Evolutionary conservation across 2,329 filamentous ascomycete genomes (phyloP).

Genomic region (Colletotrichum somersetense): DNA sequence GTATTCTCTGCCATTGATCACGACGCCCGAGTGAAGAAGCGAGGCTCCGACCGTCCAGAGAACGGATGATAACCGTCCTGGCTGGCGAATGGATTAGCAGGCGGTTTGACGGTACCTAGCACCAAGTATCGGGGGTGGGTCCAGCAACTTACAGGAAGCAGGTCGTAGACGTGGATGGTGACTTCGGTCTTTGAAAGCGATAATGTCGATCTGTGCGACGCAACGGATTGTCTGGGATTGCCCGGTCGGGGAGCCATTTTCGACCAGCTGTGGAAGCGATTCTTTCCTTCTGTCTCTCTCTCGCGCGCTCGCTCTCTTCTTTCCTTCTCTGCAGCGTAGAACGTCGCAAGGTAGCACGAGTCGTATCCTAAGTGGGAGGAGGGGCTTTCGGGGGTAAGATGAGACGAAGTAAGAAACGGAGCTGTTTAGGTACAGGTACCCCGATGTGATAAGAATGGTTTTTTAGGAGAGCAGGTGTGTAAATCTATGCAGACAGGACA

Average conservation of each 20-base stretch:
- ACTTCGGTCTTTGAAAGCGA: slow-evolving; percentile 80
- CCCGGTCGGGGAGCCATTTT: slow-evolving; percentile 38
- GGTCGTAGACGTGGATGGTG: slow-evolving; percentile 82
- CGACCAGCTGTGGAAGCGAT: background rate
- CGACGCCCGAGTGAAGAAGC: slow-evolving; percentile 85
- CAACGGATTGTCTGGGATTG: slow-evolving; percentile 44
- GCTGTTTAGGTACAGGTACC: background rate
- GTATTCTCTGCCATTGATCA: slow-evolving; percentile 84
- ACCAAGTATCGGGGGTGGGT: slow-evolving; percentile 23
- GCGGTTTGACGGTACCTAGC: slow-evolving; percentile 6
- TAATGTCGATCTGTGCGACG: slow-evolving; percentile 72
- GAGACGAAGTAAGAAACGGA: slow-evolving; percentile 8
- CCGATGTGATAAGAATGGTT: slow-evolving; percentile 3
- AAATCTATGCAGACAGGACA: slow-evolving; percentile 9
- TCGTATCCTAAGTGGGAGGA: slow-evolving; percentile 6
- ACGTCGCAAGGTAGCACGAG: slow-evolving; percentile 15
- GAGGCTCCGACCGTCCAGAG: slow-evolving; percentile 84
- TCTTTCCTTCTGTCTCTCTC: background rate
- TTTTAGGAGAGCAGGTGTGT: background rate
- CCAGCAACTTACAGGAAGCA: slow-evolving; percentile 71
- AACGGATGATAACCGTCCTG: slow-evolving; percentile 79
- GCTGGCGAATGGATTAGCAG: slow-evolving; percentile 57
- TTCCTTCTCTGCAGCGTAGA: background rate
- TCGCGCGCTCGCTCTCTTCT: background rate
- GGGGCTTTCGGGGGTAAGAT: slow-evolving; percentile 3